phyloP scores from a whole-genome alignment of 1,284 basidiomycete genomes.

The Puccinia sorghi region DNA sequence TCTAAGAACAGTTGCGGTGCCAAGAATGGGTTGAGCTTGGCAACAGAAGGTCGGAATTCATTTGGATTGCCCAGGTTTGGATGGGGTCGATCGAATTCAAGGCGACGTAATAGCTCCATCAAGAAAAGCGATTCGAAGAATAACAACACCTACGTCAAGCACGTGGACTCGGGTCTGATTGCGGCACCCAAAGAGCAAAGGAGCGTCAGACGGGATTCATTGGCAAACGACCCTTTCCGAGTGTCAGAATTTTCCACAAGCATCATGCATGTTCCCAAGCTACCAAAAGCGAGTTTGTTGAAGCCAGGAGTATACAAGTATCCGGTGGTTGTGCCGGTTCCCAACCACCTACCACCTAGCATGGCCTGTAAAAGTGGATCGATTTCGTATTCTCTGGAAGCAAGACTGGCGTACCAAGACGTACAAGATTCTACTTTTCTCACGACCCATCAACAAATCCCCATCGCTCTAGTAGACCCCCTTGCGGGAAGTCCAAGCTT shows the following conservation, averaged over 20 bases:
- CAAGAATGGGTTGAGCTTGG: not conserved
- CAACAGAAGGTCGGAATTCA: not conserved
- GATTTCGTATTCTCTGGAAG: slow-evolving; percentile 15
- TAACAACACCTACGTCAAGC: not conserved
- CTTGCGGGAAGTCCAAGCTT: slow-evolving; percentile 19
- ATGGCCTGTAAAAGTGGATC: slow-evolving; percentile 8
- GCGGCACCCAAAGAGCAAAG: not conserved
- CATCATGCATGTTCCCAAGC: not conserved
- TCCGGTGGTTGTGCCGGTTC: slow-evolving; percentile 16
- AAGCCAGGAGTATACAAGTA: slow-evolving; percentile 24
- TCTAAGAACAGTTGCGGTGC: not conserved
- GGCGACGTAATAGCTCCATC: not conserved
- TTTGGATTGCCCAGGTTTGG: slow-evolving; percentile 9
- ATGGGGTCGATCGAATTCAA: not conserved
- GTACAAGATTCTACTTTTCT: slow-evolving; percentile 12
- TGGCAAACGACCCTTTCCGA: slow-evolving; percentile 1
- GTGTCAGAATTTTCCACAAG: not conserved
- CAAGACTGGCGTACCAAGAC: slow-evolving; percentile 14
- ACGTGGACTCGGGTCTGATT: not conserved
- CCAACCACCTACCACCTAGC: slow-evolving; percentile 25
- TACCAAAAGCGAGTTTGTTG: not conserved
- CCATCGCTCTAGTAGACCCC: slow-evolving; percentile 12
- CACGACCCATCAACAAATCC: slow-evolving; percentile 15
- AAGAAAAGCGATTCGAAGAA: not conserved
- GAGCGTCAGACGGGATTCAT: slow-evolving; percentile 1